Evolutionary conservation across 2,329 filamentous ascomycete genomes (phyloP).

Genomic region (Trichoderma sp.): DNA sequence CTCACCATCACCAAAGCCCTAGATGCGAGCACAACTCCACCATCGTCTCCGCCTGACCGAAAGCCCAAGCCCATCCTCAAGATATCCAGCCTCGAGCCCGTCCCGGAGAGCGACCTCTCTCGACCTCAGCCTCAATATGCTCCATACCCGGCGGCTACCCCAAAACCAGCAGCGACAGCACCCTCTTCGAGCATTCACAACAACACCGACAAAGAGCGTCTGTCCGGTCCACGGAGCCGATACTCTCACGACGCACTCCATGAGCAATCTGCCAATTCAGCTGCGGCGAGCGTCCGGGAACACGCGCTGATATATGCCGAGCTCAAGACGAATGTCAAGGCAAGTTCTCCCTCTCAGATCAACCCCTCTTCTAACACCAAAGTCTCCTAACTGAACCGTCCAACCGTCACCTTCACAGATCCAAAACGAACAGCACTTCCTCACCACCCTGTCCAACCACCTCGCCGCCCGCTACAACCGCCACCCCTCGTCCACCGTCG

Average conservation of each 20-base stretch:
- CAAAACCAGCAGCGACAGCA: not conserved
- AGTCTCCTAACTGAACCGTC: not conserved
- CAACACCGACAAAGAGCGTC: slow-evolving; percentile 17
- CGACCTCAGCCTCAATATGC: not conserved
- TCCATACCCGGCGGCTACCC: not conserved
- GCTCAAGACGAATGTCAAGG: slow-evolving; percentile 41
- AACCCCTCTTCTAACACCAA: too few relatives aligned
- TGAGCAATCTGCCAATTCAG: slow-evolving; percentile 34
- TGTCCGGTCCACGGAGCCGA: slow-evolving; percentile 32
- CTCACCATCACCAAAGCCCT: not conserved
- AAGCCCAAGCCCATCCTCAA: slow-evolving; percentile 30
- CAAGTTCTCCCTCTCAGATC: too few relatives aligned
- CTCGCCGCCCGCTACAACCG: slow-evolving; percentile 76
- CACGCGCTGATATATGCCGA: slow-evolving; percentile 63
- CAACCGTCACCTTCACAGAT: slow-evolving; percentile 51
- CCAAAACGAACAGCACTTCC: slow-evolving; percentile 72
- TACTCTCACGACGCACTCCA: slow-evolving; percentile 53
- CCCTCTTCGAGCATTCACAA: slow-evolving; percentile 28
- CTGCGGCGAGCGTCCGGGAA: slow-evolving; percentile 50
- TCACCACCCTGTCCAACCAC: slow-evolving; percentile 71
- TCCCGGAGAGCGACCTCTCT: slow-evolving; percentile 36
- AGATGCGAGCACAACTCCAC: not conserved
- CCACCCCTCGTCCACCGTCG: slow-evolving; percentile 71
- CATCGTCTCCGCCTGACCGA: slow-evolving; percentile 28
- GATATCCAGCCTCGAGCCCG: slow-evolving; percentile 37